phyloP scores from a whole-genome alignment of 2,329 filamentous ascomycete genomes.

The Colletotrichum cereale region DNA sequence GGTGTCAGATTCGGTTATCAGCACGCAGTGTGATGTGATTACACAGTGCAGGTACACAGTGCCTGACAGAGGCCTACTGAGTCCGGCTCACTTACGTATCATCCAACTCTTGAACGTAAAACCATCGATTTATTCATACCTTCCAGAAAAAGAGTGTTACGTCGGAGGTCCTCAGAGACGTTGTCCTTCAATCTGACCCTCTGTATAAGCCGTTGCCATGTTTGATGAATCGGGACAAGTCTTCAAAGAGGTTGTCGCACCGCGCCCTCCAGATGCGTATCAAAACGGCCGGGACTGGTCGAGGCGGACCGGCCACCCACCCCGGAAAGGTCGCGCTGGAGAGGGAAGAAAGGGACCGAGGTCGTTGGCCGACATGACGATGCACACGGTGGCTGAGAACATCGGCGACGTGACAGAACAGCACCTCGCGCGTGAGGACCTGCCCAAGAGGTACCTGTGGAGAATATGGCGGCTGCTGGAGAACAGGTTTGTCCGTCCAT shows the following conservation, averaged over 20 bases:
- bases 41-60: conserved; percentile 7
- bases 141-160: neutral
- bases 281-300: conserved; percentile 52
- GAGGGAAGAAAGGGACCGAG: conserved; percentile 49
- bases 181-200: neutral
- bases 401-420: conserved; percentile 51
- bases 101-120: conserved; percentile 1
- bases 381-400: conserved; percentile 53
- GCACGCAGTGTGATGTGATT: neutral
- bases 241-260: conserved; percentile 53
- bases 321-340: conserved; percentile 43
- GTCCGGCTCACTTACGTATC: neutral
- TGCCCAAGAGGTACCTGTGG: conserved; percentile 52
- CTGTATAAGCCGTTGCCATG: conserved; percentile 42
- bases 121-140: neutral
- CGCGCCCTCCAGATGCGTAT: conserved; percentile 44
- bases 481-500: conserved; percentile 50
- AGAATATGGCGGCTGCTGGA: conserved; percentile 56
- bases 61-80: neutral
- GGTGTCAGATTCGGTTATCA: neutral
- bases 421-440: conserved; percentile 47
- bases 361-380: conserved; percentile 55
- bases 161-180: neutral
- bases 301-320: conserved; percentile 45
- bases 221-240: conserved; percentile 53